These are phyloP conservation scores for Nitzschia sp. DNA, from an alignment of 108 stramenopile genomes.

Conservation along the genomic window DNA sequence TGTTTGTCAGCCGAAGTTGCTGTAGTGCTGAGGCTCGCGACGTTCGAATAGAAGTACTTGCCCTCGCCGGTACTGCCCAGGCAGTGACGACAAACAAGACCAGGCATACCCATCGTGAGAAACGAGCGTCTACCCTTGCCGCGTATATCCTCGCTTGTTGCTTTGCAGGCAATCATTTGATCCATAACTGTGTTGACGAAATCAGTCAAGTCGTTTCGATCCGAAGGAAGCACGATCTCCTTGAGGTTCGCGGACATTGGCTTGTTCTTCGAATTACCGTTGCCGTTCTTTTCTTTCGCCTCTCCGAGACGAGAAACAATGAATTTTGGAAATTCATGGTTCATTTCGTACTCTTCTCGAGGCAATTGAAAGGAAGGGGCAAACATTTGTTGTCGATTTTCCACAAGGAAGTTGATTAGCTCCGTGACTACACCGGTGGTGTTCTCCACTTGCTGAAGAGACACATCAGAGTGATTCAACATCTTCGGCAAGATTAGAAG, in stretches of 20 bases:
- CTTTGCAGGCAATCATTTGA: conserved; percentile 34
- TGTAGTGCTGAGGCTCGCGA: conserved; percentile 43
- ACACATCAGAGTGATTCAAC: conserved; percentile 24
- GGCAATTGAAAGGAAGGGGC: conserved; percentile 17
- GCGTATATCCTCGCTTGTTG: conserved; percentile 31
- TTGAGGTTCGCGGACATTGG: neutral
- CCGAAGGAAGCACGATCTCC: conserved; percentile 23
- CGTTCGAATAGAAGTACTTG: conserved; percentile 43
- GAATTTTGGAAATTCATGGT: conserved; percentile 4
- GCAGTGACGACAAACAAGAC: conserved; percentile 53
- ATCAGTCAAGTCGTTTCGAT: conserved; percentile 37
- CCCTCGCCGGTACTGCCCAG: conserved; percentile 42
- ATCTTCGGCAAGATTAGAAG: conserved; percentile 42
- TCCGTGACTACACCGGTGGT: conserved; percentile 22
- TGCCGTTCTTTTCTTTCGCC: neutral
- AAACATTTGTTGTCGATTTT: conserved; percentile 23
- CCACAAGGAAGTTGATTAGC: conserved; percentile 27
- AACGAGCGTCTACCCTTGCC: conserved; percentile 22
- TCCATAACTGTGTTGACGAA: conserved; percentile 39
- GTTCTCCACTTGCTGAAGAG: conserved; percentile 29
- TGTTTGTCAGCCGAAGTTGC: conserved; percentile 44
- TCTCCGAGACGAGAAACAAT: conserved; percentile 13
- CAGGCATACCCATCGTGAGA: conserved; percentile 34
- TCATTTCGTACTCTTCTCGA: conserved; percentile 37
- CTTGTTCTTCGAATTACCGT: neutral